Percentiles rank a stretch among this genome's conserved stretches.
phyloP scores from a whole-genome alignment of 2,329 filamentous ascomycete genomes.

The Alternaria sp. region DNA sequence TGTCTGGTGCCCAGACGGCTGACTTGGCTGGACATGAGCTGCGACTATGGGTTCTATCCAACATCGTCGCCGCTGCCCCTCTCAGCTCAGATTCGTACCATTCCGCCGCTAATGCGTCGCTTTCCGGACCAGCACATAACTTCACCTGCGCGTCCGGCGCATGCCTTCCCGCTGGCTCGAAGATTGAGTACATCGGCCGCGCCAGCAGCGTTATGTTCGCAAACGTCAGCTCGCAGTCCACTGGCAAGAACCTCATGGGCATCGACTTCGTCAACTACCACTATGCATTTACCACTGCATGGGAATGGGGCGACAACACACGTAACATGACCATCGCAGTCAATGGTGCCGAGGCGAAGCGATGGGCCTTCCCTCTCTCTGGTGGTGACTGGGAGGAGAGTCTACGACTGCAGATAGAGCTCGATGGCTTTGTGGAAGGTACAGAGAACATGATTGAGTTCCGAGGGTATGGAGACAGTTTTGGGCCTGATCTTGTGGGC shows the following conservation, averaged over 20 bases:
- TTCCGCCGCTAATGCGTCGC: slow-evolving; percentile 37
- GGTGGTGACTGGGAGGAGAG: slow-evolving; percentile 50
- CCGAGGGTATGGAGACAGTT: slow-evolving; percentile 18
- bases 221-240: slow-evolving; percentile 28
- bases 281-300: slow-evolving; percentile 45
- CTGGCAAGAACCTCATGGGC: slow-evolving; percentile 41
- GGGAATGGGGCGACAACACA: slow-evolving; percentile 42
- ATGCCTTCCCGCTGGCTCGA: slow-evolving; percentile 40
- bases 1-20: slow-evolving; percentile 21
- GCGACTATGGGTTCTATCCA: slow-evolving; percentile 45
- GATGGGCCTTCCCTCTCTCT: slow-evolving; percentile 49
- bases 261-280: slow-evolving; percentile 53
- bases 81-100: slow-evolving; percentile 34
- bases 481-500: slow-evolving; percentile 39
- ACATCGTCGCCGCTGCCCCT: slow-evolving; percentile 26
- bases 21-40: slow-evolving; percentile 33
- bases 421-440: slow-evolving; percentile 35
- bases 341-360: slow-evolving; percentile 44
- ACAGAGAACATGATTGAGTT: slow-evolving; percentile 30
- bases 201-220: slow-evolving; percentile 35
- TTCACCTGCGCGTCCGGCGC: slow-evolving; percentile 29
- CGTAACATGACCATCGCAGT: slow-evolving; percentile 48
- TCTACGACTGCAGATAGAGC: slow-evolving; percentile 29
- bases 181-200: slow-evolving; percentile 41
- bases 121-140: slow-evolving; percentile 37